Evolutionary conservation across 2,329 filamentous ascomycete genomes (phyloP), one percentile per base, ranked within the genome.

Genomic region (Pyrenochaeta sp.): DNA sequence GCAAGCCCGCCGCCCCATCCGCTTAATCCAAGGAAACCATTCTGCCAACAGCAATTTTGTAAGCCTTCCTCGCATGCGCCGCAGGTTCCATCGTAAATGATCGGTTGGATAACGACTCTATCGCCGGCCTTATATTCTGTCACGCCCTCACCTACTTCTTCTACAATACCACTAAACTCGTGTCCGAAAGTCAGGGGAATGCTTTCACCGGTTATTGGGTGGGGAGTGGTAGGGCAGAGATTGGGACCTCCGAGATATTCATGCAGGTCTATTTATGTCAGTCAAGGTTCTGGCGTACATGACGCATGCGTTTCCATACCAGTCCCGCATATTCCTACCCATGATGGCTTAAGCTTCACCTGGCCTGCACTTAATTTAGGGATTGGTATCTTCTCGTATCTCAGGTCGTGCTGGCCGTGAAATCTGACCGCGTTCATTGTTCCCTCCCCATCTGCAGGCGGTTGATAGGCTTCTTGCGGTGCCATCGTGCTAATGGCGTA

Each of bases 61-160:
- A 81, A 66, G 0, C 81, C 81, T n/a, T 80, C 77, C 51, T 78
- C 73, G 61, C 83, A 85, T 6, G 82, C 78, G 10, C 77, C 76
- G 62, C 82, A 85, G 11, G 78, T 79, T 7, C 77, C 79, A 49
- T 83, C 81, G 66, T 83, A 85, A 41, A 84, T 83, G 66, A 83
- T 84, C 7, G 83, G 82, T 58, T 83, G 79, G 1, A 83, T 74
- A 36, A 73, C 77, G 2, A 83, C 81, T 23, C 79, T 68, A 48
- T 83, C 77, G 15, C 83, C 83, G 2, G 77, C 63, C 47, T 79
- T 78, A 64, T 80, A 79, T n/a, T 78, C 74, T 5, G 68, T 72
- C 9, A 85, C 80, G 10, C 76, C 80, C n/a, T 80, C 74, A 30
- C 80, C 79, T 11, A 83, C 75, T 61, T 83, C 82, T 64, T 83